Percentiles rank a stretch among this genome's conserved stretches.
These are phyloP conservation scores for Daldinia eschscholtzii DNA, from an alignment of 2,329 filamentous ascomycete genomes.

Conservation along the genomic window DNA sequence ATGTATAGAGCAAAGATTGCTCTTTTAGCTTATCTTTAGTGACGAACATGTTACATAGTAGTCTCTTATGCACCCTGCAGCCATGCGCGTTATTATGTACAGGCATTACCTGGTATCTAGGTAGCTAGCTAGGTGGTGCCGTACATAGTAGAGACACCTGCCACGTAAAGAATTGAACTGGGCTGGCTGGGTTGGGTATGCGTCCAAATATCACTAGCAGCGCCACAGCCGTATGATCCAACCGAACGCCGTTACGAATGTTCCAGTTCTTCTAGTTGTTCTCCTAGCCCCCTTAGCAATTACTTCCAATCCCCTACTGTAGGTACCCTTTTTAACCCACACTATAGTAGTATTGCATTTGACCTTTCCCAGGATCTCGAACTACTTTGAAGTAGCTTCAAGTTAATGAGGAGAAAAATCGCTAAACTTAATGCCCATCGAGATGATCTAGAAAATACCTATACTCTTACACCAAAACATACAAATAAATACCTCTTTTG, in stretches of 20 bases:
- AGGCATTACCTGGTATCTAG: conserved; percentile 32
- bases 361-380: not conserved
- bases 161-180: conserved; percentile 30
- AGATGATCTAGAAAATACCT: not conserved
- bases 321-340: not conserved
- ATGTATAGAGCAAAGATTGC: not conserved
- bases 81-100: conserved; percentile 34
- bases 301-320: not conserved
- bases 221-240: conserved; percentile 32
- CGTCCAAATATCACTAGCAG: conserved; percentile 21
- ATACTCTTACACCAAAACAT: not conserved
- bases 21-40: conserved; percentile 33
- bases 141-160: conserved; percentile 12
- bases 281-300: not conserved
- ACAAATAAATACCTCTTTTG: conserved; percentile 3
- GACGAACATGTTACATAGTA: conserved; percentile 28
- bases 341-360: conserved; percentile 3
- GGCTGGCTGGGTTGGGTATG: conserved; percentile 28
- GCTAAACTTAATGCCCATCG: conserved; percentile 5
- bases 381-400: not conserved
- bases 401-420: not conserved
- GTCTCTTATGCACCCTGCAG: conserved; percentile 34
- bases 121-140: not conserved
- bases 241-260: conserved; percentile 4
- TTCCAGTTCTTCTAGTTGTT: conserved; percentile 6